Base-by-base conservation (phyloP, 2,329 filamentous ascomycete species). In the Pestalotiopsis sp. region DNA sequence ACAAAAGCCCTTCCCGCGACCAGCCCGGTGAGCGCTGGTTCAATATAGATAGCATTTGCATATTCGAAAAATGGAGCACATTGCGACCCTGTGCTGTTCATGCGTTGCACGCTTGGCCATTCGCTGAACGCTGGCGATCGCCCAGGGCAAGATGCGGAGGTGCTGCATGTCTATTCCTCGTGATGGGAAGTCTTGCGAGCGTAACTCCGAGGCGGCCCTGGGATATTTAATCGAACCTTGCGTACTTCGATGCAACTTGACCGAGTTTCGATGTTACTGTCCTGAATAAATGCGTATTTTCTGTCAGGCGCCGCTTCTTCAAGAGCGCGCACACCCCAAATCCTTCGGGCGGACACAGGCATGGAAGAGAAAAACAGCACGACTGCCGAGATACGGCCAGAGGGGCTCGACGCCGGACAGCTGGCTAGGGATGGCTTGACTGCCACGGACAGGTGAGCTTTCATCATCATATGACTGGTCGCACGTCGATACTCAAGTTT, bases 401-500 rank as follows among this genome's bases (percentile, higher is more conserved):
- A 25, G 2, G 31, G 36, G 36, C n/a, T 62, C n/a, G 59, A 62
- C 23, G 59, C 59, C 31, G 36, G 27, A 14, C 23, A 62, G 11
- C 11, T 62, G 14, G 59, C 59, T 11, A 38, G 31, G 41, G 59
- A 62, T 23, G 84, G 84, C 13, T 79, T 83, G 62, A 78, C 77
- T 3, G 84, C 83, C 4, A 86, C 85, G 5, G 84, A 87, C 69
- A 78, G 81, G 81, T 85, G 68, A 36, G 31, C 4, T 39, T 31
- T 3, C 31, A 17, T n/a, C 59, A 1, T 25, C 27, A 62, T 62
- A n/a, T 52, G n/a, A 9, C 17, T 23, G 9, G 14, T 38, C 4
- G 20, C 13, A 17, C 14, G 12, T 39, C 7, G 6, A 13, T 12
- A 62, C 23, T 39, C 17, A 62, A 20, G 17, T 9, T 4, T 2